phyloP scores from a whole-genome alignment of 805 yeast genomes.

The Komagataella ulmi region DNA sequence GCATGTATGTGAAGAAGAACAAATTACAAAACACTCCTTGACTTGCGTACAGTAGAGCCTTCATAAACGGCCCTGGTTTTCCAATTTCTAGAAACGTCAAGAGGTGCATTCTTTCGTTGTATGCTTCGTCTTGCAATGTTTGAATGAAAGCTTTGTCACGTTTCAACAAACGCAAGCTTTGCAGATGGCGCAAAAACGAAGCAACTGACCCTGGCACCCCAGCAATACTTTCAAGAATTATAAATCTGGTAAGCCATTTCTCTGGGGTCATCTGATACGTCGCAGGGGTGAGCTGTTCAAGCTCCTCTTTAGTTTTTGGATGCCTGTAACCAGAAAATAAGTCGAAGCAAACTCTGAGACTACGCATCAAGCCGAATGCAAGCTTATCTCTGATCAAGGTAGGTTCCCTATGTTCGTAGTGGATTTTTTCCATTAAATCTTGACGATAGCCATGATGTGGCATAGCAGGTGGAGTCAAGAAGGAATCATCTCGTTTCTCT shows the following conservation, averaged over 20 bases:
- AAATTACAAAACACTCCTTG: constrained; percentile 62
- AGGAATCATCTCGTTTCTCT: constrained; percentile 5
- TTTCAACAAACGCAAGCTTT: constrained; percentile 43
- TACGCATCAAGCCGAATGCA: constrained; percentile 32
- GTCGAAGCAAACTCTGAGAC: constrained; percentile 41
- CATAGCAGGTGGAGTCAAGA: constrained; percentile 21
- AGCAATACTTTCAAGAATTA: constrained; percentile 60
- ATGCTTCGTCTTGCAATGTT: constrained; percentile 62
- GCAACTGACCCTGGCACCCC: constrained; percentile 79
- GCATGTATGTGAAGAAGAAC: constrained; percentile 46
- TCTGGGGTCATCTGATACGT: constrained; percentile 41
- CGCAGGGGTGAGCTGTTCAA: constrained; percentile 12
- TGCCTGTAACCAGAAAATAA: constrained; percentile 51
- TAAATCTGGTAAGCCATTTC: constrained; percentile 50
- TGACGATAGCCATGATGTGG: constrained; percentile 26
- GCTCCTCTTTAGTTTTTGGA: constrained; percentile 22
- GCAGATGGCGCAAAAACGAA: constrained; percentile 56
- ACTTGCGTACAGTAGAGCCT: constrained; percentile 39
- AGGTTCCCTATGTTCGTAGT: constrained; percentile 39
- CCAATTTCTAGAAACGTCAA: constrained; percentile 55
- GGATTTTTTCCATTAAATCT: constrained; percentile 25
- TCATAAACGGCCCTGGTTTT: constrained; percentile 46
- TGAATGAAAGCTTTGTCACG: constrained; percentile 69
- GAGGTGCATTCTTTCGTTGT: constrained; percentile 68
- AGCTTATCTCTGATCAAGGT: constrained; percentile 31